A percentile compares a stretch with the other conserved stretches of the same genome.
Conservation (phyloP, 139 green algal genomes). For the Chlorella sp. region DNA sequence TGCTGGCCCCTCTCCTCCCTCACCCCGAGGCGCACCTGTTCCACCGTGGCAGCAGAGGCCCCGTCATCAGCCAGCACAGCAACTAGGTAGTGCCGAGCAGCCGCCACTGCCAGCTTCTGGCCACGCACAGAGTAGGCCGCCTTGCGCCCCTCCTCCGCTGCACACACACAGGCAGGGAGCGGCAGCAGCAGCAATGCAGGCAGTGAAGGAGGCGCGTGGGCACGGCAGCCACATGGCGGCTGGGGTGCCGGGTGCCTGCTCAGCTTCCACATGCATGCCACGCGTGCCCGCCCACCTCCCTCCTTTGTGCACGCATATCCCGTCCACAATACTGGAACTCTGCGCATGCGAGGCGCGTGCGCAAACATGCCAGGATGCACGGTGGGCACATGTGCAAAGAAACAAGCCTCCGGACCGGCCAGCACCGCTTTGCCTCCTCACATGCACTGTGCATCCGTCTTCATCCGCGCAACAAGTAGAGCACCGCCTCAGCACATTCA, state of each 20-base stretch:
- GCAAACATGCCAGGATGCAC: no score
- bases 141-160: slow-evolving; percentile 33
- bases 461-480: no score
- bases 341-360: background rate
- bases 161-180: background rate
- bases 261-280: background rate
- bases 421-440: no score
- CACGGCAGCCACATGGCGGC: no score
- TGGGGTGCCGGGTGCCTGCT: no score
- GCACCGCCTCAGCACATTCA: no score
- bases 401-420: no score
- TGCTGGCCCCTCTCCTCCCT: background rate
- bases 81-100: slow-evolving; percentile 68
- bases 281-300: no score
- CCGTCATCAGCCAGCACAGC: slow-evolving; percentile 45
- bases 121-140: slow-evolving; percentile 18
- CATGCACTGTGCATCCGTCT: no score
- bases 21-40: background rate
- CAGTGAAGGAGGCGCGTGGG: background rate
- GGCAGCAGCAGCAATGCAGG: background rate
- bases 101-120: slow-evolving; percentile 64
- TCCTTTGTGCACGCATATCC: background rate
- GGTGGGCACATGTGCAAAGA: no score
- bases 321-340: background rate
- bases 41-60: background rate